Base-by-base conservation (phyloP, 208 protist genomes). In the Vickermania ingenoplastis region DNA sequence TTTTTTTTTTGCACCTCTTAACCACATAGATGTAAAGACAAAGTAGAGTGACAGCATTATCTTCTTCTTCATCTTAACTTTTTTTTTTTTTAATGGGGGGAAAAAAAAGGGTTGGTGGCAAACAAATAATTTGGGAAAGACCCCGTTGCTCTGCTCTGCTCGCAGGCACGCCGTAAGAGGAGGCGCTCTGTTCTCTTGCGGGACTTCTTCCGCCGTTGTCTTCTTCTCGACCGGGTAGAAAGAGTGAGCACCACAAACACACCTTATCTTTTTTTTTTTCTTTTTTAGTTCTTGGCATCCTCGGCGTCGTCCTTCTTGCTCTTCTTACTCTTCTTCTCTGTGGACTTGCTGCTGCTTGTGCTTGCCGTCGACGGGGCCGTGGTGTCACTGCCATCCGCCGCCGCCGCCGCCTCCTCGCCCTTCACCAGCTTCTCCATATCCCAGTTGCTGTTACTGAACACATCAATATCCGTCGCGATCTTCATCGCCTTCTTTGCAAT, bases 391-490 rank as follows among this genome's bases (percentile, higher is more conserved):
- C 36, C 36, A n/a, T n/a, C n/a, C 50, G 13, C 28, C 30, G 13
- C 54, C 3, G 31, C 57, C 26, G 29, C 28, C 53, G 53, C 57
- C 4, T 23, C 51, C 25, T 57, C 63, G 49, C 68, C 56, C 24
- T 72, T 67, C 51, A 57, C 81, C 54, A 96, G 73, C 11, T 79
- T 77, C 75, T 96, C 84, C 26, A 93, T 73, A 69, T 96, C 89
- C 77, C 95, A 98, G 67, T 95, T 97, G 49, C 91, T 78, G 67
- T 97, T 98, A 51, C 89, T 97, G 76, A 97, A 98, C 48, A 98
- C 92, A 67, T 97, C 96, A 62, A 98, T 97, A 36, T 97, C 91
- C 2, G 91, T 94, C 0, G 96, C 96, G 36, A 98, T 97, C 58
- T 88, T 86, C 94, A 98, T 98, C 59, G 96, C 83, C 73, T 95